Conservation (phyloP, 768 basidiomycete genomes). For the Phanerodontia chrysosporium region DNA sequence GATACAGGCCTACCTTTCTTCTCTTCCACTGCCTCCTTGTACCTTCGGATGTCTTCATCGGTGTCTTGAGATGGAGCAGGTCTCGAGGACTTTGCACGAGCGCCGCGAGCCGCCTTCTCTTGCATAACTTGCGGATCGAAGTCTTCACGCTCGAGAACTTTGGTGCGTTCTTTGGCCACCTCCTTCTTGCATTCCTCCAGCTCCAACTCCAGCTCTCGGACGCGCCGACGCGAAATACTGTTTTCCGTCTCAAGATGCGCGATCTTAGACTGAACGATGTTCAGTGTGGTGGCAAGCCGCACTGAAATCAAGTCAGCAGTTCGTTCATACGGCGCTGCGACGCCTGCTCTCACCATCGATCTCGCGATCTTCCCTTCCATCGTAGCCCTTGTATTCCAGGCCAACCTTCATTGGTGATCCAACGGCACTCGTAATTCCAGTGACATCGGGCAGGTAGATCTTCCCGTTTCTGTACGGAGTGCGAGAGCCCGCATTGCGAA, state of each 20-base stretch:
- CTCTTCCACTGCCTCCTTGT: conserved; percentile 79
- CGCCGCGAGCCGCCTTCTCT: neutral
- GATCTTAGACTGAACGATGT: conserved; percentile 61
- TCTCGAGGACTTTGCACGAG: neutral
- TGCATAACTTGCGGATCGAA: conserved; percentile 7
- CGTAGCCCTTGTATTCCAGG: conserved; percentile 47
- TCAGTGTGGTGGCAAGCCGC: conserved; percentile 58
- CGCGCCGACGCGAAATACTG: conserved; percentile 70
- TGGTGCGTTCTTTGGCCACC: conserved; percentile 63
- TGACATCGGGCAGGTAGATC: conserved; percentile 75
- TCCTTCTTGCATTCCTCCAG: conserved; percentile 82
- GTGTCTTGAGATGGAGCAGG: conserved; percentile 13
- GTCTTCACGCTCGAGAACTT: conserved; percentile 56
- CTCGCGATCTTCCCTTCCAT: conserved; percentile 46
- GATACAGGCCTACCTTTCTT: conserved; percentile 67
- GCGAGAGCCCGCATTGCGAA: neutral
- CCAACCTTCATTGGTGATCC: conserved; percentile 63
- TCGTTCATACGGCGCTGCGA: too few relatives aligned
- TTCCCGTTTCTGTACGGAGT: conserved; percentile 21
- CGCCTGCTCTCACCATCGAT: conserved; percentile 51
- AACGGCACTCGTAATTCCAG: conserved; percentile 76
- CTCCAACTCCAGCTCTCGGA: conserved; percentile 85
- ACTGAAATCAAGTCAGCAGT: conserved; percentile 31
- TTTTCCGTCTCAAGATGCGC: conserved; percentile 79
- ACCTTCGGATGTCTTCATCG: conserved; percentile 35